phyloP scores from a whole-genome alignment of 1,284 basidiomycete genomes.

The Ceraceosorus guamensis region DNA sequence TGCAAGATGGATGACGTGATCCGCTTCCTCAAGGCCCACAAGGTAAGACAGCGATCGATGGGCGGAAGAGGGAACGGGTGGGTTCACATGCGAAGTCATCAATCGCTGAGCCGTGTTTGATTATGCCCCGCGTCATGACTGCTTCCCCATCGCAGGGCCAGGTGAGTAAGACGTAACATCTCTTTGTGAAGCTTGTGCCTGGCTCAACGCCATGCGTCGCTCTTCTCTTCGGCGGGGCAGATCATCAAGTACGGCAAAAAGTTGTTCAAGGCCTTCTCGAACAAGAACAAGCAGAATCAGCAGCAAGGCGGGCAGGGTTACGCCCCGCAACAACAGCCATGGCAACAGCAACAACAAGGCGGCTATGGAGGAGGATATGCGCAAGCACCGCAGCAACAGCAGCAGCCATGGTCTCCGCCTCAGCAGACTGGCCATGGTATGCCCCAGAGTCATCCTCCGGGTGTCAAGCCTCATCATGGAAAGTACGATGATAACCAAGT shows the following conservation, averaged over 20 bases:
- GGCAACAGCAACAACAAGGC: constrained; percentile 9
- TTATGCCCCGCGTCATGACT: no score
- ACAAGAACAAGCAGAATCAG: constrained; percentile 17
- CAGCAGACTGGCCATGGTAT: constrained; percentile 12
- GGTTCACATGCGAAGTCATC: no score
- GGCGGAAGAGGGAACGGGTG: no score
- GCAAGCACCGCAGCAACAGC: constrained; percentile 6
- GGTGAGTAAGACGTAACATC: no score
- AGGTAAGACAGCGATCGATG: no score
- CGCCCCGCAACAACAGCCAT: neutral
- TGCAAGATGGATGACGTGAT: constrained; percentile 34
- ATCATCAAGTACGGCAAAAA: constrained; percentile 37
- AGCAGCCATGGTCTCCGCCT: constrained; percentile 2
- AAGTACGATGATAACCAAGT: constrained; percentile 18
- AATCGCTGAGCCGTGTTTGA: no score
- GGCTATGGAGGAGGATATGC: constrained; percentile 5
- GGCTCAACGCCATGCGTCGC: no score
- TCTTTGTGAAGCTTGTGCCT: no score
- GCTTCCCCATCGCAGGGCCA: no score
- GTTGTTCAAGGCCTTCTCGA: constrained; percentile 29
- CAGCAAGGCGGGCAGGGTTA: constrained; percentile 6
- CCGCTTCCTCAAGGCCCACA: constrained; percentile 36
- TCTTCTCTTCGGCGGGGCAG: no score
- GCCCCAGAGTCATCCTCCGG: constrained; percentile 1
- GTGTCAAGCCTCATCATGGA: constrained; percentile 17